A percentile compares a stretch with the other conserved stretches of the same genome.
phyloP scores from a whole-genome alignment of 2,329 filamentous ascomycete species.

The Diaporthe australafricana region DNA sequence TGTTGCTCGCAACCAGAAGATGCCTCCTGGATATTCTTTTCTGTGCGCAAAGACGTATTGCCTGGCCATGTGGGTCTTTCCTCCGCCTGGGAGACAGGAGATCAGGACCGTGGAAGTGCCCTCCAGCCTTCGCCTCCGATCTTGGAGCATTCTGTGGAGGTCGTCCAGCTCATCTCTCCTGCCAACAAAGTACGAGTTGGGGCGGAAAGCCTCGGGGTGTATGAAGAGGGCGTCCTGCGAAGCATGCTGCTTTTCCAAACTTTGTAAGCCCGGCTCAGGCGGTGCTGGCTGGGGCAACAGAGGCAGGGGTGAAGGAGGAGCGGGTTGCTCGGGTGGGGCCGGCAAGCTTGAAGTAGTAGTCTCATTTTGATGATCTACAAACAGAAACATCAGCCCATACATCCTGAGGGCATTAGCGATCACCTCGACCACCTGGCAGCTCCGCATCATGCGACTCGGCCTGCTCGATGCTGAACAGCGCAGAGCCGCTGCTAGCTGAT shows the following conservation, averaged over 20 bases:
- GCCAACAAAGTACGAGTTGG: constrained; percentile 72
- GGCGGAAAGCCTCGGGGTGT: constrained; percentile 68
- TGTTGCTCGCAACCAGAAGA: constrained; percentile 78
- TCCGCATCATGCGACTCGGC: constrained; percentile 1
- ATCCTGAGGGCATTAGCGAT: constrained; percentile 23
- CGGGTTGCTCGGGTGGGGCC: constrained; percentile 18
- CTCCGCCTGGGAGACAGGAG: constrained; percentile 72
- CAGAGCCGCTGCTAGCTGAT: neutral
- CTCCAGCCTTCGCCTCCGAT: constrained; percentile 63
- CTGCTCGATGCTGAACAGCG: constrained; percentile 25
- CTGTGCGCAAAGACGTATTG: constrained; percentile 74
- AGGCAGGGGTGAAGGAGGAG: constrained; percentile 38
- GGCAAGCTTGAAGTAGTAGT: constrained; percentile 27
- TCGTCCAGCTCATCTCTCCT: constrained; percentile 67
- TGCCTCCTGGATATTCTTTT: constrained; percentile 70
- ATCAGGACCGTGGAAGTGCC: constrained; percentile 74
- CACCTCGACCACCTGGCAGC: constrained; percentile 34
- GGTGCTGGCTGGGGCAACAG: constrained; percentile 28
- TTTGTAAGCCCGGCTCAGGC: neutral
- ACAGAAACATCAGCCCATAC: constrained; percentile 41
- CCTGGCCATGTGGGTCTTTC: constrained; percentile 76
- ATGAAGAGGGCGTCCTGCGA: constrained; percentile 49
- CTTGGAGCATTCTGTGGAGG: constrained; percentile 70
- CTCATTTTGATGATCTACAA: constrained; percentile 35
- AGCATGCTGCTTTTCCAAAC: constrained; percentile 19